A percentile compares a stretch with the other conserved stretches of the same genome.
These are phyloP conservation scores for Podospora pseudoanserina DNA, from an alignment of 495 filamentous ascomycete genomes.

Conservation along the genomic window DNA sequence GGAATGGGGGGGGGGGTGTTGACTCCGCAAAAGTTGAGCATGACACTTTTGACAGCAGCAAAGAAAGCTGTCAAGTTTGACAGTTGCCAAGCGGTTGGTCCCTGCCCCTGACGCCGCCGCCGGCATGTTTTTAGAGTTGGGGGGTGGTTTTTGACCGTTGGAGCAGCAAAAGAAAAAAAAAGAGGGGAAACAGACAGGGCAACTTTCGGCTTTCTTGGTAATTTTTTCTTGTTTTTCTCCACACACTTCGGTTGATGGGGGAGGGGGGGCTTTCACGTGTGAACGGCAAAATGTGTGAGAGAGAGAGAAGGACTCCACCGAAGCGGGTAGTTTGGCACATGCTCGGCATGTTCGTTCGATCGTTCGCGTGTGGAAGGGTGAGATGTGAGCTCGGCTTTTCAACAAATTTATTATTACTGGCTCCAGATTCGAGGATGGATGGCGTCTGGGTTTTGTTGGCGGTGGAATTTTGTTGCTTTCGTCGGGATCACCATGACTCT, in stretches of 20 bases:
- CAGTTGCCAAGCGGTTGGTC: not conserved
- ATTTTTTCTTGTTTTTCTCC: not conserved
- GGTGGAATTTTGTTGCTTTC: no score
- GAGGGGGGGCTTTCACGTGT: no score
- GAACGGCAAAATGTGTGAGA: not conserved
- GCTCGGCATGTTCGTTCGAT: no score
- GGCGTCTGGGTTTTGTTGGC: no score
- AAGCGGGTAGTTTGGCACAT: no score
- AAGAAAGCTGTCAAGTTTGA: slow-evolving; percentile 10
- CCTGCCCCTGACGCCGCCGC: not conserved
- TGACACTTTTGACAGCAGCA: slow-evolving; percentile 5
- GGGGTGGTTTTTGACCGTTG: slow-evolving; percentile 6
- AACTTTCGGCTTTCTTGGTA: not conserved
- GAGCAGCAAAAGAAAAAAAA: not conserved
- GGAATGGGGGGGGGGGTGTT: not conserved
- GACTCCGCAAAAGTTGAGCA: not conserved
- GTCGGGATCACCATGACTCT: no score
- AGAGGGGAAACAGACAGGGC: not conserved
- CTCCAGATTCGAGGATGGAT: no score
- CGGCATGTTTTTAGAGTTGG: not conserved
- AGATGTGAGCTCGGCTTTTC: no score
- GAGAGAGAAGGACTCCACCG: no score
- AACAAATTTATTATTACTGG: no score
- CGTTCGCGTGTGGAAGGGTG: no score
- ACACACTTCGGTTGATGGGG: not conserved